Evolutionary conservation across 257 asterid species (phyloP).

Genomic region (Solanum habrochaites): DNA sequence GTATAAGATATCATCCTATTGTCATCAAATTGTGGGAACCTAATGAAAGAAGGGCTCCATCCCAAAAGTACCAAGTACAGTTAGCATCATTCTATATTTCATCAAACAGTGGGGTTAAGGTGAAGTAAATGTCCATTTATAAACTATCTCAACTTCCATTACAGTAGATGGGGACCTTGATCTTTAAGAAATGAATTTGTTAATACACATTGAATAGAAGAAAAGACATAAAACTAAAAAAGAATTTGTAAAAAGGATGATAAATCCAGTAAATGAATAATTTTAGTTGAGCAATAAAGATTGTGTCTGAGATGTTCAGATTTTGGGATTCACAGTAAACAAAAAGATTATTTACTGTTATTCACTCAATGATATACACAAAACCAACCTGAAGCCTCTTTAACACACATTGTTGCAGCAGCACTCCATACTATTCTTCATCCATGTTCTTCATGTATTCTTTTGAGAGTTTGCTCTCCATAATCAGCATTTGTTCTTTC

Average conservation of each 20-base stretch:
- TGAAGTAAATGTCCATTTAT: neutral
- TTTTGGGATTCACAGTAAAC: neutral
- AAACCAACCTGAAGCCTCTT: neutral
- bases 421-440: slow-evolving; percentile 23
- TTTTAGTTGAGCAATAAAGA: neutral
- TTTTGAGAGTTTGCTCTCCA: slow-evolving; percentile 74
- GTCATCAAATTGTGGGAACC: neutral
- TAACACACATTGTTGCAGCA: neutral
- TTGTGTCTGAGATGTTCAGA: neutral
- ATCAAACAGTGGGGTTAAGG: neutral
- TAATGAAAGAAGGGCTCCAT: neutral
- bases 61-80: neutral
- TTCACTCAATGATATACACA: neutral
- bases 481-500: slow-evolving; percentile 64
- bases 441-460: slow-evolving; percentile 96
- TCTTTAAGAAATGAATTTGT: neutral
- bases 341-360: neutral
- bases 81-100: neutral
- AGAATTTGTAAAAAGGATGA: neutral
- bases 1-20: neutral
- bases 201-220: neutral
- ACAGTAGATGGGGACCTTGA: neutral
- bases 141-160: neutral
- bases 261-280: neutral
- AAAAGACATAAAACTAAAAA: neutral